Percentiles rank a stretch among this genome's conserved stretches.
phyloP scores from a whole-genome alignment of 2,329 filamentous ascomycete species.

The Allantophomopsis cytisporea region DNA sequence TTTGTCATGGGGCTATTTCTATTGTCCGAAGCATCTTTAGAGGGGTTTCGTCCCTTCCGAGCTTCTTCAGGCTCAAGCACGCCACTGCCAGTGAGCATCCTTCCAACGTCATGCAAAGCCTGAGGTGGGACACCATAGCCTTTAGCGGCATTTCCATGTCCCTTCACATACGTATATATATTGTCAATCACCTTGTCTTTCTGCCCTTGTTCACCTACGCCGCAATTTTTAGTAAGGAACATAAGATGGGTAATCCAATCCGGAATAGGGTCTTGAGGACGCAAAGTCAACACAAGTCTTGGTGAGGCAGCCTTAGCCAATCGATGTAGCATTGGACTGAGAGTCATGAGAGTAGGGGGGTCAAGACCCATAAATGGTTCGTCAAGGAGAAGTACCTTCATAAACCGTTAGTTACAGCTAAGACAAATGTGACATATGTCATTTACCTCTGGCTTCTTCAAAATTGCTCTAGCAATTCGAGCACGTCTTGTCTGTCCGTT shows the following conservation, averaged over 20 bases:
- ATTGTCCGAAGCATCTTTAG: neutral
- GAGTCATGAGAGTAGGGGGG: constrained; percentile 59
- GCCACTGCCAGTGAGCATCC: constrained; percentile 12
- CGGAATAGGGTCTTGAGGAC: constrained; percentile 78
- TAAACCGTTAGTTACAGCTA: neutral
- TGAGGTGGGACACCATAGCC: constrained; percentile 8
- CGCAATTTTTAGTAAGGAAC: constrained; percentile 53
- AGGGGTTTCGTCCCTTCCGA: neutral
- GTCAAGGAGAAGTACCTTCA: constrained; percentile 59
- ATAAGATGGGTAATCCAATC: constrained; percentile 83
- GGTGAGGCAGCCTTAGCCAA: constrained; percentile 56
- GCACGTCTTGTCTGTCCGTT: constrained; percentile 86
- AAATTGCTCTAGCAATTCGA: constrained; percentile 74
- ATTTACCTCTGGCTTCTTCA: constrained; percentile 58
- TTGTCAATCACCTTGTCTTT: constrained; percentile 47
- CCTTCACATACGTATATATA: constrained; percentile 31
- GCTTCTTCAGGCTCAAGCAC: constrained; percentile 8
- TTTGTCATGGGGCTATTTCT: no score
- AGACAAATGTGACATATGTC: neutral
- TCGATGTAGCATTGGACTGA: constrained; percentile 57
- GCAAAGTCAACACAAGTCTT: constrained; percentile 61
- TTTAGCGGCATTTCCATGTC: constrained; percentile 1
- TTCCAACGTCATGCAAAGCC: constrained; percentile 14
- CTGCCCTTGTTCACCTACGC: constrained; percentile 50
- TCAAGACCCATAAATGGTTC: constrained; percentile 96